Conservation (phyloP, 192 early-diverging fungal genomes). For the Gaertneriomyces semiglobifer region DNA sequence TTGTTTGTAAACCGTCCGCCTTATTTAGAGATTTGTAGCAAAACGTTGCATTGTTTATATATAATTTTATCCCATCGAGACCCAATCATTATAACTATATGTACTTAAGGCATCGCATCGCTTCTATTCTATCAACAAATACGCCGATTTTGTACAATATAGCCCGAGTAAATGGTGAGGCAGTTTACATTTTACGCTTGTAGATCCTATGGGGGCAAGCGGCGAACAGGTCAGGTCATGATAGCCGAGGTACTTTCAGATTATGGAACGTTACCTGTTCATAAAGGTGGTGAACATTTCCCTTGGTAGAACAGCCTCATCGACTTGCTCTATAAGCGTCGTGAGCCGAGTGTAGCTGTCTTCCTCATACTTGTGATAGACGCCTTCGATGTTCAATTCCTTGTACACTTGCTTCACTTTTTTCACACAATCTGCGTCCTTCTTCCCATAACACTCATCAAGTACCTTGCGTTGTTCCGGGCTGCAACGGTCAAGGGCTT, state of each 20-base stretch:
- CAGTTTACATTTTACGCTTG: conserved; percentile 27
- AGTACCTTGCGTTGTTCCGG: conserved; percentile 82
- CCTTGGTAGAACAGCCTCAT: conserved; percentile 74
- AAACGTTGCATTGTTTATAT: too few relatives aligned
- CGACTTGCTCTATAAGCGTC: conserved; percentile 74
- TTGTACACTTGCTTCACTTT: conserved; percentile 82
- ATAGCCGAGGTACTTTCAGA: not conserved
- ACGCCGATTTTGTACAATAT: too few relatives aligned
- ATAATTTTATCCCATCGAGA: too few relatives aligned
- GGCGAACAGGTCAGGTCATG: not conserved
- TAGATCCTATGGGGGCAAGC: conserved; percentile 20
- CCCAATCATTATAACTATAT: too few relatives aligned
- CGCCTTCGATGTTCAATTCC: conserved; percentile 71
- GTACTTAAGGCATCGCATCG: too few relatives aligned
- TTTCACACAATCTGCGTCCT: conserved; percentile 68
- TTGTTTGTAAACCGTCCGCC: too few relatives aligned
- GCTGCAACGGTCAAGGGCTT: conserved; percentile 74
- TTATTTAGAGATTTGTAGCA: too few relatives aligned
- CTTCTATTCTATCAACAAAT: too few relatives aligned
- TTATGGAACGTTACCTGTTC: conserved; percentile 54
- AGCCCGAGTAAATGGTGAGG: not conserved
- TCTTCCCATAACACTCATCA: conserved; percentile 83
- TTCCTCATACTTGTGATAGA: conserved; percentile 90
- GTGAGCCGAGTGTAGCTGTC: conserved; percentile 69
- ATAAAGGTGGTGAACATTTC: conserved; percentile 89